These are phyloP conservation scores for Angomonas deanei DNA, from an alignment of 208 protist genomes.

Conservation along the genomic window DNA sequence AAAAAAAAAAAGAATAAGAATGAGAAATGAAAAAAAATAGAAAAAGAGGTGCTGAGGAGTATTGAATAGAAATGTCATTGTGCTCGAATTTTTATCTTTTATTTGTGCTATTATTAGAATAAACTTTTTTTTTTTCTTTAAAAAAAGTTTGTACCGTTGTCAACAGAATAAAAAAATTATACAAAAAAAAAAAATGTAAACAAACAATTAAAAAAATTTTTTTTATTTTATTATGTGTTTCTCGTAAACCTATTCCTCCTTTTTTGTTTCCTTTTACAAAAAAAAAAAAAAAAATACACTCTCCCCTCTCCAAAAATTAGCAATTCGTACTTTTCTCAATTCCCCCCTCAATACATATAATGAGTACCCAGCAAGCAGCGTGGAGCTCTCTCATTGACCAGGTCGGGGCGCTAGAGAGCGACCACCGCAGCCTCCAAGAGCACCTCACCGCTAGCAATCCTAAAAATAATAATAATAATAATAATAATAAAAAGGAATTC, in stretches of 20 bases:
- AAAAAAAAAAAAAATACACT: too few species aligned
- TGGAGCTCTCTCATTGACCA: background rate
- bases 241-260: too few species aligned
- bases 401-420: background rate
- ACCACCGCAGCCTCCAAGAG: background rate
- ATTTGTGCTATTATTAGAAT: background rate
- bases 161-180: background rate
- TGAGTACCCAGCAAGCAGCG: background rate
- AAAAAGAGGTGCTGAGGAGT: background rate
- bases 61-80: background rate
- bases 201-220: background rate
- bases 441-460: background rate
- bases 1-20: conserved; percentile 5
- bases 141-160: background rate
- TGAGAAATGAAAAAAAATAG: background rate
- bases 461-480: background rate
- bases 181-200: background rate
- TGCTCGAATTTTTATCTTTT: conserved; percentile 1
- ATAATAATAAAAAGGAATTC: background rate
- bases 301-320: too few species aligned
- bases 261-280: too few species aligned
- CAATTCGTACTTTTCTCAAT: too few species aligned
- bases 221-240: conserved; percentile 6
- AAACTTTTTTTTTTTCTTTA: conserved; percentile 2
- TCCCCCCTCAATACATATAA: too few species aligned